These are phyloP conservation scores for Pugionium cornutum DNA, from an alignment of 345 rosid species.

Conservation along the genomic window DNA sequence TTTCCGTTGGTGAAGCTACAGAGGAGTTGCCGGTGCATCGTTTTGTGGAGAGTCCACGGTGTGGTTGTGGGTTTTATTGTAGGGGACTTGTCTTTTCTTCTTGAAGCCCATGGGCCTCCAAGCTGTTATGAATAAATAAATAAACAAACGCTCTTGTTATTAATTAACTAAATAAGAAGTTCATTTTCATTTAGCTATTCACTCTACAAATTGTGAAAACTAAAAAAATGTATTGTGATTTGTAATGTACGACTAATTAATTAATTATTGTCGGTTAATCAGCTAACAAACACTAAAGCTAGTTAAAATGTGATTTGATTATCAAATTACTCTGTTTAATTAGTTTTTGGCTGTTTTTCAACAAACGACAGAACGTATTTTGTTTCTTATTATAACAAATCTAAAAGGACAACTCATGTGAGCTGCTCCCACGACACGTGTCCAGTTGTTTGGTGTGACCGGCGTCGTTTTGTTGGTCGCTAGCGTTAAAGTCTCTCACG, in stretches of 20 bases:
- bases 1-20: conserved; percentile 58
- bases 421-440: conserved; percentile 10
- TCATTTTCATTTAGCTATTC: background rate
- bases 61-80: conserved; percentile 81
- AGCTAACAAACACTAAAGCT: background rate
- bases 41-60: conserved; percentile 66
- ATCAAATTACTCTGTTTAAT: background rate
- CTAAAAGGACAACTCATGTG: background rate
- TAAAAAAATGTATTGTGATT: background rate
- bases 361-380: background rate
- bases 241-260: background rate
- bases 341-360: background rate
- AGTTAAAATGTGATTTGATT: background rate
- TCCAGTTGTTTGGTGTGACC: background rate
- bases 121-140: background rate
- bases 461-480: conserved; percentile 11
- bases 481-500: conserved; percentile 23
- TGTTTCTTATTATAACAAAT: background rate
- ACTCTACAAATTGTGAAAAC: background rate
- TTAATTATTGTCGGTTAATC: background rate
- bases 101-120: background rate
- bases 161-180: background rate
- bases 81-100: background rate
- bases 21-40: conserved; percentile 44
- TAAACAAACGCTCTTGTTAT: background rate